These are phyloP conservation scores for Penicillium desertorum DNA, from an alignment of 495 filamentous ascomycete species.

Conservation along the genomic window DNA sequence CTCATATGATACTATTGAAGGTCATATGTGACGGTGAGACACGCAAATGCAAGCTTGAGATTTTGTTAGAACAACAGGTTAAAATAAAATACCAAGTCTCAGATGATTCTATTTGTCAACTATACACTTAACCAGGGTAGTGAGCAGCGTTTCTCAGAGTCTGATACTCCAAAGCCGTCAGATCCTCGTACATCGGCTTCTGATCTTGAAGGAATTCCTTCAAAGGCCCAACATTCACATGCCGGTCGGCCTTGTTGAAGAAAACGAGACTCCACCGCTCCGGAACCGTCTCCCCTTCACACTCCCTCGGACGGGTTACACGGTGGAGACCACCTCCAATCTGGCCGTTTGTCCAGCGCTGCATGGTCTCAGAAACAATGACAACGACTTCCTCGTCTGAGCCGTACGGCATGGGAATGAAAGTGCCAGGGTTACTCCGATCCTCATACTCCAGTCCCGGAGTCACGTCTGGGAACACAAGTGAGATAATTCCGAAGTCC, in stretches of 20 bases:
- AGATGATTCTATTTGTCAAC: background rate
- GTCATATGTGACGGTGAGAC: too few relatives aligned
- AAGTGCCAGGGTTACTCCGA: slow-evolving; percentile 10
- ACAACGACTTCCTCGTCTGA: slow-evolving; percentile 40
- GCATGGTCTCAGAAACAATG: slow-evolving; percentile 31
- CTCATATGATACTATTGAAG: too few relatives aligned
- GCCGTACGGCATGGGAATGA: slow-evolving; percentile 10
- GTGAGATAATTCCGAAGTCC: slow-evolving; percentile 41
- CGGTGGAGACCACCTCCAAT: slow-evolving; percentile 48
- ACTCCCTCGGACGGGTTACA: slow-evolving; percentile 22
- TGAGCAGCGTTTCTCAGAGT: slow-evolving; percentile 2
- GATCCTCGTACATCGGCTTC: slow-evolving; percentile 9
- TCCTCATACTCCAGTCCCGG: slow-evolving; percentile 41
- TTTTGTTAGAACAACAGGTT: background rate
- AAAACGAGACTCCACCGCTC: slow-evolving; percentile 9
- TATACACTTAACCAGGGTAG: background rate
- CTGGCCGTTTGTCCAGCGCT: slow-evolving; percentile 31
- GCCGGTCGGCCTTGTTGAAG: slow-evolving; percentile 14
- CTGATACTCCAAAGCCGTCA: slow-evolving; percentile 17
- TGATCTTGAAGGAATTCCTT: slow-evolving; percentile 6
- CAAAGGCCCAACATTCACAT: slow-evolving; percentile 12
- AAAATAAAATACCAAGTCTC: too few relatives aligned
- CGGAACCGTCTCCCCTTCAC: slow-evolving; percentile 4
- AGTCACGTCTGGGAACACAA: slow-evolving; percentile 38
- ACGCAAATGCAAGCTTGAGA: background rate